These are phyloP conservation scores for Neurospora sp. DNA, from an alignment of 495 filamentous ascomycete genomes.

Conservation along the genomic window DNA sequence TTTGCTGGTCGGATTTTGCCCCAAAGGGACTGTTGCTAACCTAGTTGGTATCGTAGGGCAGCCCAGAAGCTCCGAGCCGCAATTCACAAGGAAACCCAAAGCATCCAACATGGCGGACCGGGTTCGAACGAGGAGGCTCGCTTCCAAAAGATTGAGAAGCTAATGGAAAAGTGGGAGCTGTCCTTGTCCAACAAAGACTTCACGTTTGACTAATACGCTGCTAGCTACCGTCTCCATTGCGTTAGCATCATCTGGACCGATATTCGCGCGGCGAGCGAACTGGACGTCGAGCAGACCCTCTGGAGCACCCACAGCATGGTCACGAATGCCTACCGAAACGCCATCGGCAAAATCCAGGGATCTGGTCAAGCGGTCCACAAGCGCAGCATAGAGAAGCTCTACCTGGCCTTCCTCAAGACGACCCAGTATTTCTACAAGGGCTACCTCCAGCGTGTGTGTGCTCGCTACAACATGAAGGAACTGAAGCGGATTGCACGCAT, in stretches of 20 bases:
- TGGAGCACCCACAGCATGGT: conserved; percentile 73
- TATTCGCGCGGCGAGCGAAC: conserved; percentile 53
- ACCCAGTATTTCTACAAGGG: conserved; percentile 78
- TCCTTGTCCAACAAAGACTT: not conserved
- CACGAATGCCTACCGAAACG: conserved; percentile 65
- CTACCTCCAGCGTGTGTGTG: conserved; percentile 69
- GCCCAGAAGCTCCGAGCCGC: conserved; percentile 16
- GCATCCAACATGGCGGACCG: conserved; percentile 32
- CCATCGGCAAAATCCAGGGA: conserved; percentile 31
- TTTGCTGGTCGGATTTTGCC: not conserved
- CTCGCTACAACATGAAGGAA: conserved; percentile 61
- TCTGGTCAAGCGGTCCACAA: conserved; percentile 58
- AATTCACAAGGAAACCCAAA: conserved; percentile 26
- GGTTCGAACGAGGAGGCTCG: conserved; percentile 31
- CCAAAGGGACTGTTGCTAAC: conserved; percentile 5
- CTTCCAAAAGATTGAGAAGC: conserved; percentile 47
- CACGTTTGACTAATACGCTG: conserved; percentile 19
- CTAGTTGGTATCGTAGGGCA: conserved; percentile 1
- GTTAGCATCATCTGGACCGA: conserved; percentile 63
- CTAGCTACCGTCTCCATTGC: conserved; percentile 59
- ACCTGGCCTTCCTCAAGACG: conserved; percentile 72
- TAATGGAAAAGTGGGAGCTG: conserved; percentile 46
- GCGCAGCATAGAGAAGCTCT: conserved; percentile 71
- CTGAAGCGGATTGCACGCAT: conserved; percentile 59
- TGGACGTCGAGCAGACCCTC: conserved; percentile 55